Evolutionary conservation across 768 basidiomycete genomes (phyloP), one percentile per base, ranked within the genome.

Genomic region (Hygrophoropsis aurantiaca): DNA sequence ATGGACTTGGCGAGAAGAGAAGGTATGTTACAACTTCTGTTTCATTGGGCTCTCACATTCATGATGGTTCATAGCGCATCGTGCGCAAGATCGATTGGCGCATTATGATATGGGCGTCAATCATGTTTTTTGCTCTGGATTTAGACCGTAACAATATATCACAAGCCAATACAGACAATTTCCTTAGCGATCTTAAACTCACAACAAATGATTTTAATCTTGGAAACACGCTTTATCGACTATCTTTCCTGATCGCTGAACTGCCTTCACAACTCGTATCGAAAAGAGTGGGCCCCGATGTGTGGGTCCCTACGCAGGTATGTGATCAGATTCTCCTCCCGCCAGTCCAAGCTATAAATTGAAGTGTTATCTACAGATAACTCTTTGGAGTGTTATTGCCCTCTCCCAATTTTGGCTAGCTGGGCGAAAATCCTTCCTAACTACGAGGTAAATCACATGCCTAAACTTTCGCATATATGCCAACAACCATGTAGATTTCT

Each of bases 1-100:
- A 7, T 87, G 85, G 85, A 85, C 85, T 8, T 84, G 79, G 77
- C 59, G 80, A 33, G 84, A 87, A 61, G 85, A 87, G 64, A 70
- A 70, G 61, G 77, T 78, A 46, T 44, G 71, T 24, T 15, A 39
- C 10, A 15, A 52, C 6, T n/a, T 32, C 16, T 27, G 35, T 9
- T 19, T 15, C 27, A 11, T 19, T 45, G 21, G 15, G 8, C 11
- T 20, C 39, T 23, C 48, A 46, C 23, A 37, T 24, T 33, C 34
- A 16, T 27, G n/a, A 32, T 9, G 19, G 34, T 9, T 51, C 44
- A 3, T 44, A 81, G 80, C 57, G 58, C 42, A 30, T 82, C n/a
- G 65, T 83, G 26, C 75, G 84, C 40, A 84, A 79, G 56, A 74
- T 84, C 7, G 84, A 86, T 64, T 57, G 68, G 45, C 71, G 76